Evolutionary conservation across 371 early-diverging fungal species (phyloP), one percentile per base, ranked within the genome.

Genomic region (Actinomucor elegans): DNA sequence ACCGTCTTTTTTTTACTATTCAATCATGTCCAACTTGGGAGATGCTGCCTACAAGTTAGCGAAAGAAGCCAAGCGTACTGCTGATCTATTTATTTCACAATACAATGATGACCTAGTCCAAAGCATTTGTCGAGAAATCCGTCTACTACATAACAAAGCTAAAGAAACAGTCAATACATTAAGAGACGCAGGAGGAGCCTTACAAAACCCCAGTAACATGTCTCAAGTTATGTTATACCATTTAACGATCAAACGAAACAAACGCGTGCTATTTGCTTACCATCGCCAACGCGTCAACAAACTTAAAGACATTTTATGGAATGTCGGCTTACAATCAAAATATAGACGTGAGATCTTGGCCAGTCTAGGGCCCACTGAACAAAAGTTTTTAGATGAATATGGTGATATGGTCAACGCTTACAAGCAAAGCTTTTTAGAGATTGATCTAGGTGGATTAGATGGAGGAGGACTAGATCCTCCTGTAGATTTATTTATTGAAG

Each of bases 191-290:
- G 24, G 33, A 32, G 37, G 55, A 15, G 29, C 41, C 9, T 2
- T 40, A 28, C 35, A 49, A 29, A 43, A 53, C 34, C 55, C 71
- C 3, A 67, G 73, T 44, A 66, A 67, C 31, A 51, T 78, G 43
- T 55, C 70, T 31, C 61, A 64, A 42, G 49, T 73, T n/a, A 65
- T 79, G 59, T 63, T 92, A 29, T 78, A 85, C 40, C 73, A 81
- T 42, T 65, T 78, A 17, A 65, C 81, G 11, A 62, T 89, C 18
- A 77, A 80, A 41, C 79, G 94, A 27, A 91, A 91, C 80, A 94
- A 94, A 46, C 89, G 94, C 3, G 84, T 90, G 12, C 69, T 96
- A n/a, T 84, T 96, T 64, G 93, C 93, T 3, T 96, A 96, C 62
- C 93, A 93, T 52, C 75, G 77, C 9, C 83, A 87, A 21, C 83